phyloP scores from a whole-genome alignment of 1,284 basidiomycete species.

The Laetiporus sulphureus region DNA sequence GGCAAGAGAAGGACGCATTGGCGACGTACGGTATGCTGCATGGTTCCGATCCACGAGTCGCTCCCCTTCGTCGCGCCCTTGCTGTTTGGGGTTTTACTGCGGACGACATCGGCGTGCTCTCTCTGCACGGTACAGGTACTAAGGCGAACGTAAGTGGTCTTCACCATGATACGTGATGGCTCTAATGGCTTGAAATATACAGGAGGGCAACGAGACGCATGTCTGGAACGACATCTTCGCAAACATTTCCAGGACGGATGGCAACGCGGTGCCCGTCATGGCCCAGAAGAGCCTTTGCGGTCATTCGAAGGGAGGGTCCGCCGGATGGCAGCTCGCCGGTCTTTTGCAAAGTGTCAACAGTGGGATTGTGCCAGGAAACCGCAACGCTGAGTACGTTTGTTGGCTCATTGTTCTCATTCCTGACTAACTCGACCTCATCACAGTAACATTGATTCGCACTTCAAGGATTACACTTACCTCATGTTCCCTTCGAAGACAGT shows the following conservation, averaged over 20 bases:
- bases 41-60: constrained; percentile 76
- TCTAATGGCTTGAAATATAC: constrained; percentile 6
- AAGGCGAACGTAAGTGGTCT: constrained; percentile 70
- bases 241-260: constrained; percentile 80
- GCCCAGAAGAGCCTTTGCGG: constrained; percentile 97
- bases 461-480: constrained; percentile 86
- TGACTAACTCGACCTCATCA: constrained; percentile 15
- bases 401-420: not conserved
- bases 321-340: constrained; percentile 96
- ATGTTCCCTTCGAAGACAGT: constrained; percentile 98
- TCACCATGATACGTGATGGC: not conserved
- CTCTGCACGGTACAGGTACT: constrained; percentile 94
- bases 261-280: constrained; percentile 94
- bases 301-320: constrained; percentile 95
- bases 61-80: constrained; percentile 89
- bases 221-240: constrained; percentile 96
- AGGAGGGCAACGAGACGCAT: constrained; percentile 96
- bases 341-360: constrained; percentile 82
- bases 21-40: constrained; percentile 94
- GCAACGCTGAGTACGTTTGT: constrained; percentile 79
- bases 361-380: constrained; percentile 94
- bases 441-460: constrained; percentile 90
- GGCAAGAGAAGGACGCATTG: constrained; percentile 88
- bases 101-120: constrained; percentile 87
- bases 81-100: constrained; percentile 94